Evolutionary conservation across 805 yeast species (phyloP).

Genomic region (Starmerella stellata): DNA sequence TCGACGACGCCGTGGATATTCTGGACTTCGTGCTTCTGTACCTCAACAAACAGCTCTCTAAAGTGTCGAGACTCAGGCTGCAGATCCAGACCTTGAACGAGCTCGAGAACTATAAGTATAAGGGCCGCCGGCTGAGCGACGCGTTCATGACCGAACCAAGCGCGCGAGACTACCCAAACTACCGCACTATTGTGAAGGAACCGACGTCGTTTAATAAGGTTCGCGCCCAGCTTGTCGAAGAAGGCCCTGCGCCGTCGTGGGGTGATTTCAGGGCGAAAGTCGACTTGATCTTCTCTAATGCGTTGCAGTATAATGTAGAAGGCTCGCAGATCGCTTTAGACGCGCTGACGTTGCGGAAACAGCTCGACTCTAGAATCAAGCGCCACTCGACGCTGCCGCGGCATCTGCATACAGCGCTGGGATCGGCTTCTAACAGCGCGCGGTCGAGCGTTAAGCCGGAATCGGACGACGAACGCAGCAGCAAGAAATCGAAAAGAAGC

Average conservation of each 20-base stretch:
- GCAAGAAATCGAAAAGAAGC: slow-evolving; percentile 18
- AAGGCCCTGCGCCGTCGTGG: slow-evolving; percentile 35
- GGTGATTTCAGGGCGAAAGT: slow-evolving; percentile 43
- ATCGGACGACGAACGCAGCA: slow-evolving; percentile 9
- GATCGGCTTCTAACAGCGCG: not conserved
- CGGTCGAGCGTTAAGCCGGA: slow-evolving; percentile 1
- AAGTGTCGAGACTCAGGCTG: slow-evolving; percentile 12
- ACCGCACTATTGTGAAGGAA: slow-evolving; percentile 47
- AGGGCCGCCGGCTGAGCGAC: slow-evolving; percentile 36
- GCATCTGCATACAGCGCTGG: slow-evolving; percentile 9
- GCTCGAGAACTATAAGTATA: slow-evolving; percentile 17
- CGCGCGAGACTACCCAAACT: slow-evolving; percentile 57
- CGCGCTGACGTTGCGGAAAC: slow-evolving; percentile 40
- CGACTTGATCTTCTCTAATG: slow-evolving; percentile 54
- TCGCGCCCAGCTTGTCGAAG: slow-evolving; percentile 31
- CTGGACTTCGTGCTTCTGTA: slow-evolving; percentile 38
- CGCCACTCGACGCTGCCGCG: slow-evolving; percentile 14
- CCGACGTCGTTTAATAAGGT: slow-evolving; percentile 61
- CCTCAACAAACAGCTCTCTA: slow-evolving; percentile 23
- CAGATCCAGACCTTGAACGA: slow-evolving; percentile 16
- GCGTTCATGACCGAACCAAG: slow-evolving; percentile 65
- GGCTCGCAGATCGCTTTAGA: slow-evolving; percentile 55
- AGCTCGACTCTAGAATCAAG: slow-evolving; percentile 25
- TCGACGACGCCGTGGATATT: slow-evolving; percentile 42
- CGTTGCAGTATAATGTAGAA: slow-evolving; percentile 59